Evolutionary conservation across 352 stramenopile genomes (phyloP), one percentile per base, ranked within the genome.

Genomic region (Pythium phragmitis): DNA sequence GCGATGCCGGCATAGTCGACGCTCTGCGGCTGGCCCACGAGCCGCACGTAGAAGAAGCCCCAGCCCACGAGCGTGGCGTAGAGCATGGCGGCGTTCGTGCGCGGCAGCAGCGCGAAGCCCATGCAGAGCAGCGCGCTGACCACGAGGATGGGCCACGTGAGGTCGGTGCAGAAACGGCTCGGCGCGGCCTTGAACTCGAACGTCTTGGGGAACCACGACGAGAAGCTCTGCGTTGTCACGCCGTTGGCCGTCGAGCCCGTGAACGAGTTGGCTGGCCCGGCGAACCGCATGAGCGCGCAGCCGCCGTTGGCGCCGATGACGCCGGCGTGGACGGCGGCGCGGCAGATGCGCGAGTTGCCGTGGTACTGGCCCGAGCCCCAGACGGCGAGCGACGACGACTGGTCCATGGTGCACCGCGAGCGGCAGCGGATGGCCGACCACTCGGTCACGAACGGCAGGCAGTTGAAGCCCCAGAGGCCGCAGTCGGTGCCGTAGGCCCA

Each of bases 131-230:
- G n/a, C 4, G 79, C 50, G 0, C 74, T 80, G 17, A 82, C 51
- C 0, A 64, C 52, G 11, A 94, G 51, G 62, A 94, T 92, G 50
- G 69, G 70, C 83, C 80, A 94, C 19, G 82, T 89, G 42, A 94
- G 65, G 55, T 94, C 86, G 23, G 69, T 79, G 69, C 86, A 94
- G 65, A 79, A 75, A 11, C 26, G 45, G 47, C 83, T 91, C 3
- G 75, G 54, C 13, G 68, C 73, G 34, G 75, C 58, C 61, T 86
- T 68, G 58, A 94, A 94, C 57, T 89, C 77, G 39, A 94, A 74
- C 17, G 79, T 91, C 67, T 93, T 94, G 8, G 86, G 86, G 64
- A 94, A 94, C 84, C 84, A 94, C 7, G 82, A 89, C 3, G 68
- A 19, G 52, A 81, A 92, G 50, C 73, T 67, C 7, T 71, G 65